Percentiles rank a stretch among this genome's conserved stretches.
These are phyloP conservation scores for Candida maris DNA, from an alignment of 805 yeast species.

Conservation along the genomic window DNA sequence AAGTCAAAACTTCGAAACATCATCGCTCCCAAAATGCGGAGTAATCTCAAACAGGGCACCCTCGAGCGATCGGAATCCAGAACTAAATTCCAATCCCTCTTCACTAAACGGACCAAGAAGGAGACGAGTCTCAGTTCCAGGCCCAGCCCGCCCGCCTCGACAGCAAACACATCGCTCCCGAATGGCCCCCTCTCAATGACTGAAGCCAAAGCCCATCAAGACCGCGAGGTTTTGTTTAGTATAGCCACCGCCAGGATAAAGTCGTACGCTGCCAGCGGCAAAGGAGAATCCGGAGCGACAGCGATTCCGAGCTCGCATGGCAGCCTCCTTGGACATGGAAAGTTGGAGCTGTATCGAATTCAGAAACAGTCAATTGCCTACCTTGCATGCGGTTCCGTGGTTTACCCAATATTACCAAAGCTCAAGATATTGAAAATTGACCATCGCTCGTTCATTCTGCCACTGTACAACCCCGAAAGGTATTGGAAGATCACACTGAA, in stretches of 20 bases:
- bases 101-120: constrained; percentile 10
- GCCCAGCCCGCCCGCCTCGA: background rate
- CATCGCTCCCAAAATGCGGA: constrained; percentile 15
- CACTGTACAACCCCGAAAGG: constrained; percentile 70
- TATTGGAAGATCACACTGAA: constrained; percentile 59
- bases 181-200: constrained; percentile 1
- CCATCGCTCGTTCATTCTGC: constrained; percentile 50
- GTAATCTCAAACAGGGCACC: constrained; percentile 4
- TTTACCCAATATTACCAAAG: constrained; percentile 71
- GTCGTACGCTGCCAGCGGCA: constrained; percentile 12
- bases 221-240: constrained; percentile 10
- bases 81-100: constrained; percentile 15
- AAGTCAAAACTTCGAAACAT: constrained; percentile 10
- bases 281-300: constrained; percentile 1
- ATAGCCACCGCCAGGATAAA: constrained; percentile 14
- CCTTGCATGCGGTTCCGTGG: constrained; percentile 62
- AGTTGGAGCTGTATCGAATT: constrained; percentile 54
- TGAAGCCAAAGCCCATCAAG: constrained; percentile 4
- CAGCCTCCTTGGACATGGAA: constrained; percentile 56
- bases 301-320: constrained; percentile 29
- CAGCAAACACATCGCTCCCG: background rate
- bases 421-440: constrained; percentile 52
- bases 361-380: constrained; percentile 53
- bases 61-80: constrained; percentile 8
- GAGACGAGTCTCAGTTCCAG: constrained; percentile 1